Conservation (phyloP, 805 yeast species). For the Yarrowia sp. region DNA sequence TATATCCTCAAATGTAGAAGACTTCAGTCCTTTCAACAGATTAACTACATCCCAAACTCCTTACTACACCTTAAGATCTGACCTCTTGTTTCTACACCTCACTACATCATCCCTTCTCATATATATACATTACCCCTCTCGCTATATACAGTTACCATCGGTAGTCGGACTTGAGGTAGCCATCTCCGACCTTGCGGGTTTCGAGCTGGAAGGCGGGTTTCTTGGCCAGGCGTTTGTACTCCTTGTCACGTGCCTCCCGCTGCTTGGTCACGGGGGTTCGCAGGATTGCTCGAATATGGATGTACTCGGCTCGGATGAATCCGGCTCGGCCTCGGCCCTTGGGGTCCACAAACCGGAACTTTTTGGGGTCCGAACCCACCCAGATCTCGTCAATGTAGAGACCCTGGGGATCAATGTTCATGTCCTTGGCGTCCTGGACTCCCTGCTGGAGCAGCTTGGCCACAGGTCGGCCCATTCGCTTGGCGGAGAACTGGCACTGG, state of each 20-base stretch:
- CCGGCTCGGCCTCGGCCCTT: conserved; percentile 94
- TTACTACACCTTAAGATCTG: too few relatives aligned
- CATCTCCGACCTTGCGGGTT: conserved; percentile 37
- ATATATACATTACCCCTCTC: too few relatives aligned
- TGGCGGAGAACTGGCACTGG: conserved; percentile 86
- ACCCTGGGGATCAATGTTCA: conserved; percentile 65
- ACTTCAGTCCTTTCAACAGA: too few relatives aligned
- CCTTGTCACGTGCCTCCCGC: conserved; percentile 66
- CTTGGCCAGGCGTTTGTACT: conserved; percentile 16
- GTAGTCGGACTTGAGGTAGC: conserved; percentile 37
- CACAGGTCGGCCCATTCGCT: conserved; percentile 78
- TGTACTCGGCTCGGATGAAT: conserved; percentile 72
- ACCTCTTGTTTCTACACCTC: too few relatives aligned
- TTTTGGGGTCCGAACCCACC: conserved; percentile 88
- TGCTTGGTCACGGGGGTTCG: conserved; percentile 68
- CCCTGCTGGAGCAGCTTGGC: conserved; percentile 78
- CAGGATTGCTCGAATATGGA: conserved; percentile 81
- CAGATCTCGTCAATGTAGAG: conserved; percentile 81
- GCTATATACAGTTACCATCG: conserved; percentile 39
- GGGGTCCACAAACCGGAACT: conserved; percentile 73
- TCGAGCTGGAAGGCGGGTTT: conserved; percentile 33
- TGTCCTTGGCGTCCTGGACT: conserved; percentile 66
- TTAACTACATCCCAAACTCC: too few relatives aligned
- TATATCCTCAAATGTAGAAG: too few relatives aligned
- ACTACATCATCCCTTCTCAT: neutral